Evolutionary conservation across 306 rosid genomes (phyloP).

Genomic region (Acmispon strigosus): DNA sequence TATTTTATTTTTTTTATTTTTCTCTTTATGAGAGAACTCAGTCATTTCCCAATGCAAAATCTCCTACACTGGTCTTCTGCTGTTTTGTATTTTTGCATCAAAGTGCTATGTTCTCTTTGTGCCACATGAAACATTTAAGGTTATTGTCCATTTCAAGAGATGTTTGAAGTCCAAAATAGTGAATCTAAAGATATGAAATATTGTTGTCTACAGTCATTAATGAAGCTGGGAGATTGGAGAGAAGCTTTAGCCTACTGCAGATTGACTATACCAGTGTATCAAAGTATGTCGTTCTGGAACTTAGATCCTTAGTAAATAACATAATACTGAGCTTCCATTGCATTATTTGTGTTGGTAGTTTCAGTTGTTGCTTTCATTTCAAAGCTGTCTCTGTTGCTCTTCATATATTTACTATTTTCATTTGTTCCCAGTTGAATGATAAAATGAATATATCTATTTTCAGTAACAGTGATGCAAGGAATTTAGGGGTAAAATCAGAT

Average conservation of each 20-base stretch:
- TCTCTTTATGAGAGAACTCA: background rate
- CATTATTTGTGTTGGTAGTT: background rate
- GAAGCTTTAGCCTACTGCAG: conserved; percentile 81
- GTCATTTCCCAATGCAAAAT: background rate
- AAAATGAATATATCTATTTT: background rate
- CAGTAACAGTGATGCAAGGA: background rate
- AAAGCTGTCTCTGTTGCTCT: background rate
- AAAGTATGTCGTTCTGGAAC: conserved; percentile 47
- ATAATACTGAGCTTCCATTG: background rate
- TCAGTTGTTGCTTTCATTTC: conserved; percentile 8
- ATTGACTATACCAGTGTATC: conserved; percentile 76
- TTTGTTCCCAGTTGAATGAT: background rate
- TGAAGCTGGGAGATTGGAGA: conserved; percentile 79
- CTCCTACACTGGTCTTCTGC: too few relatives aligned
- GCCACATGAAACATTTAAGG: conserved; percentile 6
- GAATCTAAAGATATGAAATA: background rate
- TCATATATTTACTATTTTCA: background rate
- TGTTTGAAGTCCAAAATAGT: conserved; percentile 4
- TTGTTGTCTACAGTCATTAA: conserved; percentile 54
- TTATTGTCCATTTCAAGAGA: background rate
- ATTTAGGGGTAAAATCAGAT: background rate
- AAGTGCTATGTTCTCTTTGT: background rate
- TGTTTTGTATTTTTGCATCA: background rate
- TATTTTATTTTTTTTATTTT: background rate
- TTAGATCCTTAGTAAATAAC: conserved; percentile 5